Evolutionary conservation across 352 stramenopile genomes (phyloP), one percentile per base, ranked within the genome.

Genomic region (Phytophthora hybrid): DNA sequence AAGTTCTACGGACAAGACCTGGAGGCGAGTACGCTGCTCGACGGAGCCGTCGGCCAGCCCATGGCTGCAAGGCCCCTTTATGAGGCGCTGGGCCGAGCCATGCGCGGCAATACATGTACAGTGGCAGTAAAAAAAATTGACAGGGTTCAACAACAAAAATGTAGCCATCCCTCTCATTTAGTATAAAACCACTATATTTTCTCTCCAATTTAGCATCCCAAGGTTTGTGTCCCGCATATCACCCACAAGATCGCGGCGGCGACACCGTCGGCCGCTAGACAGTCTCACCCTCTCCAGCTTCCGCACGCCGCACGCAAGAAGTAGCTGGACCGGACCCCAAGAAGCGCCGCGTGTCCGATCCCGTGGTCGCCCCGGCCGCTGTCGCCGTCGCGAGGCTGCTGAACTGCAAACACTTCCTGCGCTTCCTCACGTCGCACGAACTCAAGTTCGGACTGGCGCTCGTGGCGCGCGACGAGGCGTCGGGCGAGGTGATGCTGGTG

Each of bases 1-100:
- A 96, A 95, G 51, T 98, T 98, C 76, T 98, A 98, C 75, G 92
- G 92, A 13, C 81, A 78, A 18, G 81, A 92, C 31, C 59, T 90
- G n/a, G 59, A 81, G 41, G 64, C 83, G 0, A 80, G 71, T 16
- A 73, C 76, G 23, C 77, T 94, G 31, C 63, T 93, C 10, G 81
- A 59, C 10, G 85, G 87, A 4, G 52, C 58, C 9, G 71, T 92
- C 1, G 61, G 53, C 0, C 81, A 84, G 41, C 87, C 87, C 21
- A 21, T 66, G 10, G 81, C 84, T n/a, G 82, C 83, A 4, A 73
- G 71, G 16, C 71, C 79, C n/a, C 72, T 93, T 0, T 91, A 93
- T 63, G 80, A 93, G 29, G 83, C 83, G 10, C 76, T 93, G 19
- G 69, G 80, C 26, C 74, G 73, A 19, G 77, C 83, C 34, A 85